Base-by-base conservation (phyloP, 2,329 filamentous ascomycete genomes). In the Nemania sp. region DNA sequence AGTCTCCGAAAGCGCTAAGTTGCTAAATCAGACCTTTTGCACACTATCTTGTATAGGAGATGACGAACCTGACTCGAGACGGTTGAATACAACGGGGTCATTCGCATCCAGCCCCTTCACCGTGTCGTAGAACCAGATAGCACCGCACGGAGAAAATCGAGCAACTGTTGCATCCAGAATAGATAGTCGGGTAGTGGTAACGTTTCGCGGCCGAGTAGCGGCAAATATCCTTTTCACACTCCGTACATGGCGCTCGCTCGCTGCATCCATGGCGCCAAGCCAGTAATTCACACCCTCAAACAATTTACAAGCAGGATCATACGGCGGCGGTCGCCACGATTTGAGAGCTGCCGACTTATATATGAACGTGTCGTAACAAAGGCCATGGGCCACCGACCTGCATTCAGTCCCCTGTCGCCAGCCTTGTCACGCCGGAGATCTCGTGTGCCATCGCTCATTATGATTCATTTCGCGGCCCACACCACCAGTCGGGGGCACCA, bases 61-160 rank as follows among this genome's bases (percentile, higher is more conserved):
- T 11, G n/a, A 64, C 65, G 15, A 26, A 71, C 68, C 70, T 64
- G 60, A 65, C 63, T 73, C 72, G 2, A 75, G 27, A 26, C 58
- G 68, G 41, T 71, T 24, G 8, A 74, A 72, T 5, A 73, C 18
- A 2, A 18, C 18, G 7, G 70, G 62, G 32, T 74, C 62, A n/a
- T 57, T 71, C 8, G 68, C 69, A 18, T 73, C 55, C 13, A 65
- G 43, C 0, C 60, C 64, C 2, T 65, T 47, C 22, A 68, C 70
- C 20, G 75, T 75, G 51, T 76, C 72, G 38, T 82, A 85, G 7
- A 84, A 78, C 83, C 83, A 85, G 20, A 84, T 78, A 3, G 81
- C 82, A 22, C 77, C 80, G 7, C 80, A 80, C 4, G 78, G 69
- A 1, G 78, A 62, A 67, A 83, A 85, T 3, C 80, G 75, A 2